phyloP scores from a whole-genome alignment of 805 yeast genomes.

The Lachancea meyersii region DNA sequence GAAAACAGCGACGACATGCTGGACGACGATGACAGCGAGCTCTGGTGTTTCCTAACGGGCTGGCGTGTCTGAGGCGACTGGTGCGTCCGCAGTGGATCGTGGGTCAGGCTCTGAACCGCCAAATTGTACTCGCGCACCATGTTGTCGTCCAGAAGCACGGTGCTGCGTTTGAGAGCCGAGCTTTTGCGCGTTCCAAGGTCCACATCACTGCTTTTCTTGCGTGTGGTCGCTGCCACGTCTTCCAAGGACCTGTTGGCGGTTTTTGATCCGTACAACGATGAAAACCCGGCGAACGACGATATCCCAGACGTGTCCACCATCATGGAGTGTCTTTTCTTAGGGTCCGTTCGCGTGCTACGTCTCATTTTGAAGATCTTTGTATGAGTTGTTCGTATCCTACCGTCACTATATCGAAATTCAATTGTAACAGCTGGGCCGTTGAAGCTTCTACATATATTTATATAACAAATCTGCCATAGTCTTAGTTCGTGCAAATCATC shows the following conservation, averaged over 20 bases:
- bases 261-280: constrained; percentile 4
- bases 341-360: not conserved
- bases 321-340: constrained; percentile 24
- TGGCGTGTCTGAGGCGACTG: not conserved
- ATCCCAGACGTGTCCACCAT: constrained; percentile 8
- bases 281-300: constrained; percentile 4
- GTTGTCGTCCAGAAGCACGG: constrained; percentile 24
- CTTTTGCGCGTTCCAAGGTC: not conserved
- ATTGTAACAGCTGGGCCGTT: too few relatives aligned
- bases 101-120: constrained; percentile 16
- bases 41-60: constrained; percentile 3
- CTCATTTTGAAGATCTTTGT: constrained; percentile 1
- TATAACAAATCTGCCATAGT: too few relatives aligned
- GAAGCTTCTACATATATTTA: too few relatives aligned
- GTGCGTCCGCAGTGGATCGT: not conserved
- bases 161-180: constrained; percentile 20
- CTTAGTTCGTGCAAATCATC: too few relatives aligned
- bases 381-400: too few relatives aligned
- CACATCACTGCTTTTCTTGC: not conserved
- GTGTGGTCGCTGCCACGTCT: not conserved
- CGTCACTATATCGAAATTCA: too few relatives aligned
- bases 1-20: constrained; percentile 20
- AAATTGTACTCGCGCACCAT: constrained; percentile 25
- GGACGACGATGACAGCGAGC: constrained; percentile 8
- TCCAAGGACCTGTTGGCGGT: constrained; percentile 5